Evolutionary conservation across 208 protist genomes (phyloP), one percentile per base, ranked within the genome.

Genomic region (Trichomonas tenax): DNA sequence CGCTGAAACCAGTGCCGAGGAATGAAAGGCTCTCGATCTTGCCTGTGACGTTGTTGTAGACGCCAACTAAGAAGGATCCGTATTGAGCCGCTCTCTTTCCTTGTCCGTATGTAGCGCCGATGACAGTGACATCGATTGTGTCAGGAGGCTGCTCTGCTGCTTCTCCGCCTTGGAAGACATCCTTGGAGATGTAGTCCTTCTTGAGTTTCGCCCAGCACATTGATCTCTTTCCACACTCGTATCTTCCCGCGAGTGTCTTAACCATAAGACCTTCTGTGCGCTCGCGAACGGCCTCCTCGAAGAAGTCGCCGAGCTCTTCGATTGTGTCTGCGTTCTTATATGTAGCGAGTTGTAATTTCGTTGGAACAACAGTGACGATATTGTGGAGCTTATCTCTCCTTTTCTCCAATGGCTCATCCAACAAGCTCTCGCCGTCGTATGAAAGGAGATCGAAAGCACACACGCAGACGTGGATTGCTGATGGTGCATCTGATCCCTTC

Each of bases 391-490:
- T 44, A 72, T 97, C 95, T 40, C 98, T 98, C 36, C 99, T 98
- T 96, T 98, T 96, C 26, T 96, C 44, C 0, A 96, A n/a, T 41
- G 96, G 46, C 41, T 90, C 36, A 17, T 40, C 10, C 26, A 99
- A 97, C 15, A 99, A 97, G 36, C 98, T 97, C 96, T 98, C 96
- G 0, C 98, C 99, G 97, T 99, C 99, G 38, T 99, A 97, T 97
- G 98, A 99, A 23, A 99, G 97, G n/a, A 99, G 96, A 97, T 99
- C 99, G 98, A 99, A 99, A 1, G 98, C 99, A 97, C 99, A 99
- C 14, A 99, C 97, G 96, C 98, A 99, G 1, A 99, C 96, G 4
- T 97, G 88, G 14, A 97, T 95, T 0, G 45, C 26, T 34, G 97
- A 96, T 63, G 95, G 63, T 31, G 49, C 41, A 36, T 63, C 58